phyloP scores from a whole-genome alignment of 2,329 filamentous ascomycete species.

The Ophiocordyceps camponoti-rufipedis region DNA sequence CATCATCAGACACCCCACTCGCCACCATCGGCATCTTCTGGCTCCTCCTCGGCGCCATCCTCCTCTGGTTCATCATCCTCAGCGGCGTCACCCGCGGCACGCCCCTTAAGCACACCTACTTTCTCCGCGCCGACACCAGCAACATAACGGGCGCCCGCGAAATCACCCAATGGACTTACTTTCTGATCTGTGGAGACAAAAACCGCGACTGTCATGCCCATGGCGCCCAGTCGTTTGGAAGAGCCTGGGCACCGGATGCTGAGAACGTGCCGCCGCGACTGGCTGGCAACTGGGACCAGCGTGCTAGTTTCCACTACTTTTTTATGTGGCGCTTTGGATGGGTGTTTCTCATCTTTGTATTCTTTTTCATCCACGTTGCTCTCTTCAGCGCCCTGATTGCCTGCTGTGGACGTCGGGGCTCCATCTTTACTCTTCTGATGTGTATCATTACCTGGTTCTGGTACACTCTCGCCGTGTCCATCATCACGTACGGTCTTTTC shows the following conservation, averaged over 20 bases:
- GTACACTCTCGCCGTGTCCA: conserved; percentile 43
- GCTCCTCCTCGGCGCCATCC: conserved; percentile 29
- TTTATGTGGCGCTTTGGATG: conserved; percentile 85
- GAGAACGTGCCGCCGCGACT: conserved; percentile 23
- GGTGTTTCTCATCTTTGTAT: conserved; percentile 71
- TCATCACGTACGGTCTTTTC: conserved; percentile 50
- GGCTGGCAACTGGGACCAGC: conserved; percentile 30
- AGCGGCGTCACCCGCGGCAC: conserved; percentile 28
- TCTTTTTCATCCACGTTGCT: conserved; percentile 57
- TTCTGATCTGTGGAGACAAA: conserved; percentile 55
- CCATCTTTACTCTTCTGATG: conserved; percentile 44
- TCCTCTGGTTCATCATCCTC: conserved; percentile 42
- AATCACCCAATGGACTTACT: conserved; percentile 75
- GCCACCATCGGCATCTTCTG: conserved; percentile 27
- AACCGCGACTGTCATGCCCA: conserved; percentile 45
- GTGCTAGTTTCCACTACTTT: conserved; percentile 48
- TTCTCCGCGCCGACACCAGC: conserved; percentile 62
- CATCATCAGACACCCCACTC: conserved; percentile 19
- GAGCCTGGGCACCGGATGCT: conserved; percentile 40
- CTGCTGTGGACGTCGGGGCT: conserved; percentile 51
- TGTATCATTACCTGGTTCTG: conserved; percentile 47
- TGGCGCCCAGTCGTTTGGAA: conserved; percentile 52
- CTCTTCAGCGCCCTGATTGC: conserved; percentile 53
- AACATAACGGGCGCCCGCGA: conserved; percentile 51
- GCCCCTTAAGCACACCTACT: conserved; percentile 60